Base-by-base conservation (phyloP, 495 filamentous ascomycete species). In the Penicillium chermesinum region DNA sequence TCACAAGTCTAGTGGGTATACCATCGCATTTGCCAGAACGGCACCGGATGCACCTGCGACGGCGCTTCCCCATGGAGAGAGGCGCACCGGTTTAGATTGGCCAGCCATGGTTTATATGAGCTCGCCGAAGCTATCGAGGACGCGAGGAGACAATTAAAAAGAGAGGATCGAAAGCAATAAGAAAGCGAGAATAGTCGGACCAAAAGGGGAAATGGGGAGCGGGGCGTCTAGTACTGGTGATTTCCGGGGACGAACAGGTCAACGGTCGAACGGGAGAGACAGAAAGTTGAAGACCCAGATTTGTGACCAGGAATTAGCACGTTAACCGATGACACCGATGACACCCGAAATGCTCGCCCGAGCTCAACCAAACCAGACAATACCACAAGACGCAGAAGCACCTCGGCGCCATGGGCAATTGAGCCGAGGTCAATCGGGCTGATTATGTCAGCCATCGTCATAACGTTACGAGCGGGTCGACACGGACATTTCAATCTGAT, bases 1-100 rank as follows among this genome's bases (percentile, higher is more conserved):
- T 57, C 37, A 96, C 91, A 99, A 89, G 69, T 99, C 93, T 27
- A 99, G 74, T 12, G 93, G 93, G 68, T 99, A 99, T 46, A 97
- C 94, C 46, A 95, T 71, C 19, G 93, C 85, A 78, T 99, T 99
- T 32, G 93, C 94, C 38, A 99, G 71, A 10, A 96, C 88, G 27
- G 94, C 93, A 41, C 93, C 91, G 14, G 90, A 89, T 45, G 94
- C 88, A 54, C 93, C 93, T 34, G 94, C 91, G 48, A 96, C 80
- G 36, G 93, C 93, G 59, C 80, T 84, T 22, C 90, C 91, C 94
- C 94, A 97, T 44, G 94, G 89, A 18, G 93, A 89, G 48, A 99
- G 79, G 34, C 76, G 63, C 20, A 70, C 79, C 46, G 83, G 82
- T 66, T 93, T 94, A 32, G 90, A 91, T 69, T 88, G 87, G 38